Conservation (phyloP, 2,329 filamentous ascomycete species). For the Curvularia sp. region DNA sequence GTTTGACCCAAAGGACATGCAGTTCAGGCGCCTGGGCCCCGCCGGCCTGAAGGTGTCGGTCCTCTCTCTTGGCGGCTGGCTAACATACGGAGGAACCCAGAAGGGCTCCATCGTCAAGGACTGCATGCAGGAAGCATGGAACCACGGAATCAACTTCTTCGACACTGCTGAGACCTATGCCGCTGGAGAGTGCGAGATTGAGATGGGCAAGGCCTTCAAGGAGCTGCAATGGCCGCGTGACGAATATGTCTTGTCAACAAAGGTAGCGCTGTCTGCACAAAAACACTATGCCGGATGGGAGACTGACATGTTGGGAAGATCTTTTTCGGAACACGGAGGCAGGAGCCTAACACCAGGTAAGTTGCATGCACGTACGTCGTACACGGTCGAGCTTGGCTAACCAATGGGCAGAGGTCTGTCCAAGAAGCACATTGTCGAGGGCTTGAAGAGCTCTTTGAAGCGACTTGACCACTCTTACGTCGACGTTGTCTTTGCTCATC, state of each 20-base stretch:
- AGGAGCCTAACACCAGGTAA: slow-evolving; percentile 62
- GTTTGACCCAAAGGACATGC: slow-evolving; percentile 59
- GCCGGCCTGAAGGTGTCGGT: slow-evolving; percentile 61
- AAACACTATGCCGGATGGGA: neutral
- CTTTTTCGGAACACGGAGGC: slow-evolving; percentile 64
- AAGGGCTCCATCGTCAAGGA: slow-evolving; percentile 58
- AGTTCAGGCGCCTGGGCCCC: slow-evolving; percentile 41
- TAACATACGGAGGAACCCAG: slow-evolving; percentile 60
- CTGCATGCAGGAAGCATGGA: slow-evolving; percentile 59
- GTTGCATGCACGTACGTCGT: too few species aligned
- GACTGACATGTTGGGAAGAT: slow-evolving; percentile 46
- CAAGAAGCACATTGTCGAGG: slow-evolving; percentile 63
- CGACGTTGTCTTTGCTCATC: slow-evolving; percentile 69
- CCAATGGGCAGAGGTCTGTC: slow-evolving; percentile 49
- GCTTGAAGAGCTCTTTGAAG: slow-evolving; percentile 64
- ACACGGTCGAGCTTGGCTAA: too few species aligned
- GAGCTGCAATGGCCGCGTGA: slow-evolving; percentile 58
- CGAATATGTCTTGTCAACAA: slow-evolving; percentile 39
- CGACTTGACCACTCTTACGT: slow-evolving; percentile 71
- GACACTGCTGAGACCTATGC: slow-evolving; percentile 63
- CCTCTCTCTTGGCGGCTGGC: slow-evolving; percentile 57
- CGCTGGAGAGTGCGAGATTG: slow-evolving; percentile 67
- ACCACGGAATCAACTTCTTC: slow-evolving; percentile 60
- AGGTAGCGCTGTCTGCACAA: slow-evolving; percentile 17
- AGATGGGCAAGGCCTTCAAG: slow-evolving; percentile 62